phyloP scores from a whole-genome alignment of 2,329 filamentous ascomycete species.

The Fusarium caatingaense region DNA sequence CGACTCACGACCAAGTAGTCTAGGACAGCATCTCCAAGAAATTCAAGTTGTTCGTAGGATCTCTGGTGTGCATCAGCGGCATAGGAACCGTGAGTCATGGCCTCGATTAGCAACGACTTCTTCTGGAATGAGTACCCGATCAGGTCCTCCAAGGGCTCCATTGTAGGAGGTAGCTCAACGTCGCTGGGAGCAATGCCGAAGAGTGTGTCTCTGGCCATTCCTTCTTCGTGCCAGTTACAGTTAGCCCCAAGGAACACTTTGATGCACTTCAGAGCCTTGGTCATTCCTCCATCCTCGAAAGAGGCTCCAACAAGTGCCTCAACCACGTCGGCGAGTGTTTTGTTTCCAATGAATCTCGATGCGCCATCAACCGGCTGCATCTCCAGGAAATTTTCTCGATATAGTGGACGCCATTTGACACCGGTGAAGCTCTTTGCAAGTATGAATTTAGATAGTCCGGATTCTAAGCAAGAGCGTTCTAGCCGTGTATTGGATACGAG shows the following conservation, averaged over 20 bases:
- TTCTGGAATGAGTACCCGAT: conserved; percentile 79
- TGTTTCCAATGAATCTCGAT: conserved; percentile 69
- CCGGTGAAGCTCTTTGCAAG: conserved; percentile 74
- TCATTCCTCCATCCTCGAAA: conserved; percentile 74
- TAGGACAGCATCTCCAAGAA: conserved; percentile 86
- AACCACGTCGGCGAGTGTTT: conserved; percentile 86
- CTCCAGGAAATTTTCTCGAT: conserved; percentile 57
- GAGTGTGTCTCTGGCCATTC: conserved; percentile 56
- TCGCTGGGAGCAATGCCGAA: conserved; percentile 54
- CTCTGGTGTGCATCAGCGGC: conserved; percentile 54
- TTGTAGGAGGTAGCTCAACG: conserved; percentile 52
- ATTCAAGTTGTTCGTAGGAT: conserved; percentile 81
- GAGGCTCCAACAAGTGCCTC: conserved; percentile 86
- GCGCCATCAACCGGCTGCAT: conserved; percentile 10
- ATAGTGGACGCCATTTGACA: conserved; percentile 76
- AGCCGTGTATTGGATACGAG: conserved; percentile 83
- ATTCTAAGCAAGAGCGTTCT: conserved; percentile 69
- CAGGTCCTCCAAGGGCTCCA: conserved; percentile 69
- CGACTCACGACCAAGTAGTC: conserved; percentile 78
- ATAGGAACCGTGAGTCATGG: conserved; percentile 80
- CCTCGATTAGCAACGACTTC: conserved; percentile 77
- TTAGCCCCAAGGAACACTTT: conserved; percentile 69
- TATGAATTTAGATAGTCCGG: conserved; percentile 78
- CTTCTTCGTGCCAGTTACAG: conserved; percentile 65
- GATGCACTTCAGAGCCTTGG: conserved; percentile 72